These are phyloP conservation scores for Viola pubescens DNA, from an alignment of 441 rosid genomes.

Conservation along the genomic window DNA sequence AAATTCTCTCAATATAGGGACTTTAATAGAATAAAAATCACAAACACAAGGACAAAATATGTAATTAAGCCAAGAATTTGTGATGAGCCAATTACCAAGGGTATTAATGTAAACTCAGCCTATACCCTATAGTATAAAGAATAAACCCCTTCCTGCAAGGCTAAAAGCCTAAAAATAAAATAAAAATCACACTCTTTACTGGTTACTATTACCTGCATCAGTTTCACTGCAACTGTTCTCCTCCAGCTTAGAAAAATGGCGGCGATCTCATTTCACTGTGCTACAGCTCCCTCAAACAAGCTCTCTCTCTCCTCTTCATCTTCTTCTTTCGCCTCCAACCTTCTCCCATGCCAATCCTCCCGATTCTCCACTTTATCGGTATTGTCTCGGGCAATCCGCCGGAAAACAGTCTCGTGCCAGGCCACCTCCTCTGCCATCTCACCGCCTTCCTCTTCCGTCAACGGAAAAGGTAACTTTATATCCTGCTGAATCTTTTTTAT, in stretches of 20 bases:
- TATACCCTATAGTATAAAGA: no score
- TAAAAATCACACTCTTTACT: no score
- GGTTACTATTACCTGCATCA: no score
- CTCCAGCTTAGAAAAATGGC: constrained; percentile 33
- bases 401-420: constrained; percentile 48
- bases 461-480: constrained; percentile 32
- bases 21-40: no score
- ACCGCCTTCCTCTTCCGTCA: constrained; percentile 43
- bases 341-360: constrained; percentile 16
- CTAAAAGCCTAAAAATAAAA: no score
- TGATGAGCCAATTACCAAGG: background rate
- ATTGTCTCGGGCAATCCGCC: constrained; percentile 31
- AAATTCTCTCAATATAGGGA: no score
- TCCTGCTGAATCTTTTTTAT: background rate
- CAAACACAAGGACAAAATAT: no score
- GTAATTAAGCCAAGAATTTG: no score
- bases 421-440: constrained; percentile 46
- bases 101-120: background rate
- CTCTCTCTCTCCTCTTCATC: constrained; percentile 34
- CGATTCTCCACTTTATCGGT: constrained; percentile 29
- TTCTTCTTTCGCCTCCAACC: constrained; percentile 34
- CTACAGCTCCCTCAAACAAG: constrained; percentile 28
- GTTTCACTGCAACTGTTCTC: constrained; percentile 4
- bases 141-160: background rate
- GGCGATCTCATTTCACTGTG: constrained; percentile 51